Evolutionary conservation across 768 basidiomycete genomes (phyloP), one percentile per base, ranked within the genome.

Genomic region (Asterophora lycoperdoides): DNA sequence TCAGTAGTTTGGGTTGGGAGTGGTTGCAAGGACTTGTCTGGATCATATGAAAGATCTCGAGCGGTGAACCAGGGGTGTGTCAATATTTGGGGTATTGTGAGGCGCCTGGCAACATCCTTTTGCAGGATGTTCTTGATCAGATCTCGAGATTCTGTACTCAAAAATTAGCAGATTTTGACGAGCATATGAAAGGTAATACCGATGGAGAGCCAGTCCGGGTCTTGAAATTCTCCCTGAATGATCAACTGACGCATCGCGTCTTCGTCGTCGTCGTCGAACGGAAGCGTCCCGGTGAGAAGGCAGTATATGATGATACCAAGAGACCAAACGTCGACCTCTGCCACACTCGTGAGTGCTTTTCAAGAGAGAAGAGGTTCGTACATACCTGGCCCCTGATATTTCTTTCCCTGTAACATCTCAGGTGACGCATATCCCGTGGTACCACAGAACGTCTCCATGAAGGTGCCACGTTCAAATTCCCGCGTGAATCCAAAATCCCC

Each of bases 311-410:
- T 96, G 53, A 96, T 79, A 0, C 93, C 93, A 42, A 95, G 74
- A 4, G 93, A 97, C 93, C 93, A 97, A 29, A 94, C 75, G 61
- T 97, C 93, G 40, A 95, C 93, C 78, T 97, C 93, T 89, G 68
- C 9, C 37, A 32, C 35, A 30, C 10, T 44, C n/a, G 34, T 51
- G 65, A 46, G 61, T 34, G 29, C 41, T 10, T 36, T 46, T 33
- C 23, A 39, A 13, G 40, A 18, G 18, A 28, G n/a, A 19, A 38
- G 6, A 19, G 9, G 40, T 40, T 33, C 8, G 35, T 34, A 68
- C 83, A 51, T 44, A 85, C 92, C 91, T 63, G 87, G 88, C 3
- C 96, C 96, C 40, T 86, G 79, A 60, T 99, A 99, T 66, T 84
- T 92, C 68, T 81, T 80, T 1, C 87, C 87, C 55, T 84, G 76